Evolutionary conservation across 1,284 basidiomycete species (phyloP).

Genomic region (Cutaneotrichosporon daszewskae): DNA sequence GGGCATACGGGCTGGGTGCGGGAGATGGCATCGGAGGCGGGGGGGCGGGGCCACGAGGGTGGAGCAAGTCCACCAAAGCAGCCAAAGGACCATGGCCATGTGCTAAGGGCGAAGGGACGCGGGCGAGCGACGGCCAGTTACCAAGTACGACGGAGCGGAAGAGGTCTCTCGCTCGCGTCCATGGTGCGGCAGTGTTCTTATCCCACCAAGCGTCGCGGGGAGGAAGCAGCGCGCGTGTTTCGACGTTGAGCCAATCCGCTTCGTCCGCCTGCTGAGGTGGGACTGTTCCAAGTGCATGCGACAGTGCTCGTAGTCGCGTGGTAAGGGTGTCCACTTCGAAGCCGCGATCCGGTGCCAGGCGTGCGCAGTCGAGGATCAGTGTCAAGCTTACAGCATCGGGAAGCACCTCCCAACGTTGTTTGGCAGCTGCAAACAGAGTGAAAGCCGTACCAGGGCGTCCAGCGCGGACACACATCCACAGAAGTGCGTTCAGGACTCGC

Average conservation of each 20-base stretch:
- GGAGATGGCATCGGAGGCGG: background rate
- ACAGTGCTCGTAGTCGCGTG: slow-evolving; percentile 22
- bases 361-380: slow-evolving; percentile 27
- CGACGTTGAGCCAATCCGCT: slow-evolving; percentile 1
- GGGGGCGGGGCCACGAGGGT: background rate
- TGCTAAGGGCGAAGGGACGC: slow-evolving; percentile 28
- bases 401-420: slow-evolving; percentile 34
- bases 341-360: slow-evolving; percentile 12
- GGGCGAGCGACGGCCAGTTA: slow-evolving; percentile 35
- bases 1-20: slow-evolving; percentile 29
- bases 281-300: slow-evolving; percentile 14
- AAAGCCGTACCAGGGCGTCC: slow-evolving; percentile 26
- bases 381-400: slow-evolving; percentile 30
- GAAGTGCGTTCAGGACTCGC: slow-evolving; percentile 29
- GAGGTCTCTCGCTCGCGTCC: slow-evolving; percentile 27
- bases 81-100: slow-evolving; percentile 12
- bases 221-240: background rate
- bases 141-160: slow-evolving; percentile 30
- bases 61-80: slow-evolving; percentile 17
- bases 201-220: slow-evolving; percentile 16
- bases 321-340: slow-evolving; percentile 14
- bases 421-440: slow-evolving; percentile 28
- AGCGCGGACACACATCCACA: slow-evolving; percentile 19
- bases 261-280: background rate
- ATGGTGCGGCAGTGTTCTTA: slow-evolving; percentile 22